Evolutionary conservation across 257 asterid genomes (phyloP), one percentile per base, ranked within the genome.

Genomic region (Craterostigma plantagineum): DNA sequence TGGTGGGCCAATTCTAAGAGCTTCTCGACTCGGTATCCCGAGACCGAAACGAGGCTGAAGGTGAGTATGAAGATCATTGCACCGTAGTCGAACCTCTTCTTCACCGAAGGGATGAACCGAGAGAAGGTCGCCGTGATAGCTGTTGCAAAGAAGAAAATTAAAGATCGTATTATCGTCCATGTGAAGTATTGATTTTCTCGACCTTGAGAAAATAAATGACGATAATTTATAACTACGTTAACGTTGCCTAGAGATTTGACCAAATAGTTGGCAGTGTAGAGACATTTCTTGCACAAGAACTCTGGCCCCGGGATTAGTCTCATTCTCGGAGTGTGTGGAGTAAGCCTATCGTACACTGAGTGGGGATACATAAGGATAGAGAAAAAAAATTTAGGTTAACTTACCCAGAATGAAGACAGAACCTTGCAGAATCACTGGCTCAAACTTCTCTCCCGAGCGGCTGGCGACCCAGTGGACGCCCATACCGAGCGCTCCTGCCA

Each of bases 391-490:
- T n/a, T 18, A 35, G 9, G 15, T n/a, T 4, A 8, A 38, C 56
- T 7, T 46, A 79, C 96, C 96, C 33, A 84, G 53, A 52, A 77
- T 53, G 61, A 84, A 84, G 51, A 84, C 85, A 0, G 93, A 72
- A 27, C 12, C 37, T 59, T 78, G 86, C 33, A 84, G 85, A 61
- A 84, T 66, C 18, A 74, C 34, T 9, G 93, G 93, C 53, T 73
- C 79, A 41, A 71, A 49, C 33, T 36, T 57, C 8, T 72, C 61
- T 2, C 93, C 90, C 0, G 91, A 67, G 10, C 56, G 81, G 56
- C 40, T 56, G 14, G 96, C 93, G 48, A 77, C 16, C 93, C 93
- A 80, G n/a, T 84, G 96, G 55, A 77, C 90, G n/a, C 90, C 96
- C 51, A 77, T 48, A 34, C 85, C 96, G 45, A 84, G 62, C 33